phyloP scores from a whole-genome alignment of 768 basidiomycete species.

The Amanita exitialis region DNA sequence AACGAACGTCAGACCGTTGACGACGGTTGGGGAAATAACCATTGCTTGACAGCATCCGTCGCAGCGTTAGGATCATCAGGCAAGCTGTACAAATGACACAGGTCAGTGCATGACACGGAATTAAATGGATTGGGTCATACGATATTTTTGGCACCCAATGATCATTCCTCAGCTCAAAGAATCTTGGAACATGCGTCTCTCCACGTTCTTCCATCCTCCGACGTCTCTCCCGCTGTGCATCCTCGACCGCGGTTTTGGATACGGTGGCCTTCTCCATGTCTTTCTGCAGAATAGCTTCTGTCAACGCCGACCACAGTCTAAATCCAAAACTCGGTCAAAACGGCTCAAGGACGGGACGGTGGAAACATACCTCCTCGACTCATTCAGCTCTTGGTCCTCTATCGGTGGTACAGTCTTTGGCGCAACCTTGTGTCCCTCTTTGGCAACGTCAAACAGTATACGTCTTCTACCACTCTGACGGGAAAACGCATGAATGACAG shows the following conservation, averaged over 20 bases:
- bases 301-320: constrained; percentile 78
- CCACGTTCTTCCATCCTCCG: constrained; percentile 67
- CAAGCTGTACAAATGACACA: constrained; percentile 33
- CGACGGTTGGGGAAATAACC: constrained; percentile 51
- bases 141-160: constrained; percentile 76
- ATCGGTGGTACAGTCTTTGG: constrained; percentile 84
- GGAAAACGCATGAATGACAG: neutral
- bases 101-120: constrained; percentile 4
- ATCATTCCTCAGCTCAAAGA: constrained; percentile 69
- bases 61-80: constrained; percentile 64
- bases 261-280: constrained; percentile 94
- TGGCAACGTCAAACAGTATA: constrained; percentile 75
- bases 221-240: constrained; percentile 78
- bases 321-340: neutral
- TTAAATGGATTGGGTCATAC: constrained; percentile 30
- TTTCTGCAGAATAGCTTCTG: constrained; percentile 72
- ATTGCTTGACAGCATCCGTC: constrained; percentile 54
- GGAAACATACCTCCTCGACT: constrained; percentile 65
- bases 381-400: constrained; percentile 80
- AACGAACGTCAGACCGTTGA: neutral
- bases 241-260: constrained; percentile 86
- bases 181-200: constrained; percentile 59
- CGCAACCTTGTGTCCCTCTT: constrained; percentile 62
- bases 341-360: neutral
- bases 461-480: constrained; percentile 57